Percentiles rank a stretch among this genome's conserved stretches.
Evolutionary conservation across 2,329 filamentous ascomycete species (phyloP).

Genomic region (Colletotrichum sansevieriae): DNA sequence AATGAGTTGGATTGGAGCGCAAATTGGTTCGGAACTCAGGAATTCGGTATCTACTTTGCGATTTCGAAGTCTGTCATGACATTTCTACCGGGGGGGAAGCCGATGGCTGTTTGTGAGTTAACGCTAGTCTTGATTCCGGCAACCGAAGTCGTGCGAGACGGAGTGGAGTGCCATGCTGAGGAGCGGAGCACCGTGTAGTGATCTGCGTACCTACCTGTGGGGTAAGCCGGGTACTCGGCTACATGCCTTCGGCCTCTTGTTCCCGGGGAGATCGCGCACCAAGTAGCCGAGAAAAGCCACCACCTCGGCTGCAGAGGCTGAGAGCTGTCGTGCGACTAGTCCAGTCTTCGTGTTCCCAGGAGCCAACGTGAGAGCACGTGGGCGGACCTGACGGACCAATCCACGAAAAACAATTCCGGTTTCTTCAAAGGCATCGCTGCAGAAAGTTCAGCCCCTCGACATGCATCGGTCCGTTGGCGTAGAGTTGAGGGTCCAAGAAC

Average conservation of each 20-base stretch:
- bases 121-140: background rate
- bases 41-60: no score
- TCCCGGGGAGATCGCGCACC: background rate
- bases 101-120: background rate
- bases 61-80: no score
- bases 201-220: slow-evolving; percentile 14
- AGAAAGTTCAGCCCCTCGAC: slow-evolving; percentile 48
- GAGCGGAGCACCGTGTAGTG: background rate
- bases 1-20: no score
- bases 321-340: background rate
- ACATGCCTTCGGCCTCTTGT: slow-evolving; percentile 32
- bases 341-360: background rate
- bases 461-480: slow-evolving; percentile 46
- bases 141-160: background rate
- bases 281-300: slow-evolving; percentile 1
- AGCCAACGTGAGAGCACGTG: no score
- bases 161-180: background rate
- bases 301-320: slow-evolving; percentile 25
- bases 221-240: slow-evolving; percentile 18
- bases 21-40: background rate
- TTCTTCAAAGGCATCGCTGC: slow-evolving; percentile 46
- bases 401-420: background rate
- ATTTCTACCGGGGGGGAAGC: no score
- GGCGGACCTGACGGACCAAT: background rate
- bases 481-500: slow-evolving; percentile 49